Evolutionary conservation across 225 moss, liverwort and hornwort genomes (phyloP), one percentile per base, ranked within the genome.

Genomic region (Bryum argenteum): DNA sequence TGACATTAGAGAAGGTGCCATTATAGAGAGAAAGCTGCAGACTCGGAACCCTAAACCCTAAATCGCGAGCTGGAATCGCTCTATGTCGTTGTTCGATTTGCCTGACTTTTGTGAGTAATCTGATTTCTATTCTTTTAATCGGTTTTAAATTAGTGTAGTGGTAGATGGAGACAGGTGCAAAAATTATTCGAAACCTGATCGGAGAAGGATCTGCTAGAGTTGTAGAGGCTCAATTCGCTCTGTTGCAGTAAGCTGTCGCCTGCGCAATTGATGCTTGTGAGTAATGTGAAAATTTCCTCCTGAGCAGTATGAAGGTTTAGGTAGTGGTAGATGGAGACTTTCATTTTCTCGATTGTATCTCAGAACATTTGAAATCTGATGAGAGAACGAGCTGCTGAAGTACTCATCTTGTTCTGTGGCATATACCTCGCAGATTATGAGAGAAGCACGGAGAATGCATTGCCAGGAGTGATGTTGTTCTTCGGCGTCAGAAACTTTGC

Each of bases 1-100:
- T 62, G 62, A 61, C 8, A 44, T 47, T 71, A 71, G 21, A 37
- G 16, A 59, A 15, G 1, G 60, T 38, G 50, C 48, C 41, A 72
- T 41, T 53, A 51, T 4, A 40, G 71, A 60, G 17, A 17, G 1
- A 5, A 0, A 20, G 59, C 21, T 18, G 18, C 16, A 11, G 21
- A 8, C 22, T 23, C 22, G 12, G 2, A 17, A 28, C 24, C 57
- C 40, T 8, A 71, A 71, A 11, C 19, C 72, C 62, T 72, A 53
- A 50, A 52, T 48, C 16, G 13, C 10, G 51, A 38, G 17, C 52
- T 41, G 13, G 44, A 44, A 14, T n/a, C n/a, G n/a, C n/a, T n/a
- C n/a, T n/a, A n/a, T n/a, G n/a, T n/a, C n/a, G n/a, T n/a, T 33
- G 33, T 33, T 33, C 33, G 33, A 33, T 5, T 33, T 33, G 33